Evolutionary conservation across 2,329 filamentous ascomycete genomes (phyloP).

Genomic region (Periglandula ipomoeae): DNA sequence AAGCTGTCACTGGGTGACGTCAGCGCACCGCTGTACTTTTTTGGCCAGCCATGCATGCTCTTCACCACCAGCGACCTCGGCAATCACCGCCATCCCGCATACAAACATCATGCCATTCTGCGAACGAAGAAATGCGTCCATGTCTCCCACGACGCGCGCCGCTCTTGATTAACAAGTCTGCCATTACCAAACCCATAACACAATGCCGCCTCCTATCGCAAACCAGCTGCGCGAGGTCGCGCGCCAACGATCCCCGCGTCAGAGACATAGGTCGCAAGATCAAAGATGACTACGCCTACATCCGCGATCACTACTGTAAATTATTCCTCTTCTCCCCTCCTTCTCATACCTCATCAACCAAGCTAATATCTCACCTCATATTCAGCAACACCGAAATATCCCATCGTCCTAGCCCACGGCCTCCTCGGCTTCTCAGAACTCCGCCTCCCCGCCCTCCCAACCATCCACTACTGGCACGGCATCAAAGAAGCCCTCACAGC

Average conservation of each 20-base stretch:
- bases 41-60: not conserved
- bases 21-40: not conserved
- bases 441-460: conserved; percentile 40
- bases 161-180: not conserved
- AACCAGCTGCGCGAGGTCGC: not conserved
- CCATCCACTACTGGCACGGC: conserved; percentile 56
- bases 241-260: conserved; percentile 5
- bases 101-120: not conserved
- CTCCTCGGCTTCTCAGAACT: conserved; percentile 55
- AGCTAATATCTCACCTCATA: not conserved
- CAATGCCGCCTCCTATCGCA: not conserved
- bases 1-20: no score
- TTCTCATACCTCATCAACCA: not conserved
- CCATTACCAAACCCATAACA: not conserved
- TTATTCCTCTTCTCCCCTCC: not conserved
- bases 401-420: conserved; percentile 57
- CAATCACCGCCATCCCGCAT: not conserved
- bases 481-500: conserved; percentile 48
- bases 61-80: not conserved
- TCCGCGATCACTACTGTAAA: conserved; percentile 36
- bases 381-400: conserved; percentile 46
- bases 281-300: conserved; percentile 35
- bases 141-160: not conserved
- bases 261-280: conserved; percentile 21
- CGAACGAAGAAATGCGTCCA: not conserved